phyloP scores from a whole-genome alignment of 345 rosid genomes.

The Populus tremula region DNA sequence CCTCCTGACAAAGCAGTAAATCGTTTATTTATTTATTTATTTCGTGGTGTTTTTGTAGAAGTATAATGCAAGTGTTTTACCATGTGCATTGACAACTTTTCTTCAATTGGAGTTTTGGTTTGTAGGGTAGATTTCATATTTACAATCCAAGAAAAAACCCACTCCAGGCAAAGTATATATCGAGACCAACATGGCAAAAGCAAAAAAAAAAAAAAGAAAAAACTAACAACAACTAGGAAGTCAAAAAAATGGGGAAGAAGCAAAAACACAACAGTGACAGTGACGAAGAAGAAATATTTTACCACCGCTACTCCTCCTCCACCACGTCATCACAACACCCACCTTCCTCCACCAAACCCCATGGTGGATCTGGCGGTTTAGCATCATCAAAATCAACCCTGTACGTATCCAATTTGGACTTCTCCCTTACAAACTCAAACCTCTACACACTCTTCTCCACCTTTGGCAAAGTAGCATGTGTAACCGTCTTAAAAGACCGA shows the following conservation, averaged over 20 bases:
- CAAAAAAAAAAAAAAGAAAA: not conserved
- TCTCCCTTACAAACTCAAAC: constrained; percentile 81
- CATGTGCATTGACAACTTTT: not conserved
- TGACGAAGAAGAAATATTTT: constrained; percentile 76
- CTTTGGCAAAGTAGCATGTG: constrained; percentile 80
- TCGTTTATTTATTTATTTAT: not conserved
- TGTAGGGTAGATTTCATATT: not conserved
- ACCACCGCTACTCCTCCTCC: constrained; percentile 66
- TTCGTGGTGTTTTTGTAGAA: not conserved
- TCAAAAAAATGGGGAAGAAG: constrained; percentile 6
- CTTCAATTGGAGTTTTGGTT: not conserved
- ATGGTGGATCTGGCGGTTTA: constrained; percentile 68
- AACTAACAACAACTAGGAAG: too few relatives aligned
- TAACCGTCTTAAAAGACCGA: constrained; percentile 77
- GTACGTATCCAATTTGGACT: constrained; percentile 85
- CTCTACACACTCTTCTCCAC: constrained; percentile 92
- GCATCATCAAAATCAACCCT: constrained; percentile 90
- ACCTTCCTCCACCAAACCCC: constrained; percentile 29
- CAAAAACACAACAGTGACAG: constrained; percentile 42
- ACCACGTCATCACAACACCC: constrained; percentile 20
- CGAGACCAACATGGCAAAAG: not conserved
- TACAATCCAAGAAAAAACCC: not conserved
- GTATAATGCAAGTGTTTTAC: not conserved
- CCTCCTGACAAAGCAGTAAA: constrained; percentile 78
- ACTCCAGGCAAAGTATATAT: not conserved